Evolutionary conservation across 345 rosid species (phyloP), one percentile per base, ranked within the genome.

Genomic region (Salix viminalis): DNA sequence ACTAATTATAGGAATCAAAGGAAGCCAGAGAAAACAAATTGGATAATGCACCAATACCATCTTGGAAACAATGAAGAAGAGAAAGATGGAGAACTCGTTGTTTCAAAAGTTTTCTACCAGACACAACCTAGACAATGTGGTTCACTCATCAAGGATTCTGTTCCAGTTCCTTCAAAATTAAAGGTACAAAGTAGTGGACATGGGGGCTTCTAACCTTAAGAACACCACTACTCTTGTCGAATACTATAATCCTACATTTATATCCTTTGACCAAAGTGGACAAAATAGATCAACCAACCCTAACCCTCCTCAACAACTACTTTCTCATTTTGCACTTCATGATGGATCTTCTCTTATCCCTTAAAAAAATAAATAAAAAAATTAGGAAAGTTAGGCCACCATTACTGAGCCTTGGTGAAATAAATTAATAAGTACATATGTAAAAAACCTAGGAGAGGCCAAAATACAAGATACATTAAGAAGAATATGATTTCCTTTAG

Each of bases 41-140:
- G 99, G 99, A 97, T 95, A 10, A 95, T 95, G 99, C 99, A 95
- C 80, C 99, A 93, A 48, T 95, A 95, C 85, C 99, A 95, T 82
- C 90, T 95, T 41, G 99, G 99, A 60, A 83, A 79, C 79, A 89
- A 87, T 28, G 97, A 95, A 46, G 99, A 95, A 82, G 99, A 95
- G 84, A 91, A 87, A 72, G 99, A 95, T 67, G 99, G 99, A 37
- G 99, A 95, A 85, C 86, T 95, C 6, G 99, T 95, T 14, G 96
- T 95, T 8, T 95, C 99, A 1, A 95, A 95, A 82, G 93, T 95
- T 65, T 95, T 95, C 72, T 95, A 90, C 88, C 99, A 95, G 79
- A 95, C 99, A 83, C 99, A 95, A 76, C 98, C 98, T 69, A 90
- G 98, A 52, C 97, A 94, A 77, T 94, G 98, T 65, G 92, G 91